A percentile compares a stretch with the other conserved stretches of the same genome.
Evolutionary conservation across 2,329 filamentous ascomycete genomes (phyloP).

Genomic region (Monilinia polystroma): DNA sequence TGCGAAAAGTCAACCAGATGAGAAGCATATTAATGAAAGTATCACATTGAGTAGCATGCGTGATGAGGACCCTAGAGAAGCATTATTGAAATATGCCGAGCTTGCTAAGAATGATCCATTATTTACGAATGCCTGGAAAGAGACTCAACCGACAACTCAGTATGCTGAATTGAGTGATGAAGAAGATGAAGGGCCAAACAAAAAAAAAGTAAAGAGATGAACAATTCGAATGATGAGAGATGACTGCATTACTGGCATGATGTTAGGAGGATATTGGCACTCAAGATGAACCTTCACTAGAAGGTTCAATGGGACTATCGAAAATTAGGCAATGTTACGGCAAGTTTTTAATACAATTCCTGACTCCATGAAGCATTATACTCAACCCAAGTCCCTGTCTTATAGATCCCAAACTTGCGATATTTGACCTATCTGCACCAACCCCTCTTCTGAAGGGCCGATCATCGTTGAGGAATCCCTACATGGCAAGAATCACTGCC

Average conservation of each 20-base stretch:
- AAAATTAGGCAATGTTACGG: conserved; percentile 4
- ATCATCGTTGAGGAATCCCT: not conserved
- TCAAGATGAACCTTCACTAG: not conserved
- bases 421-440: not conserved
- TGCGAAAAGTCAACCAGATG: conserved; percentile 84
- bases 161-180: conserved; percentile 89
- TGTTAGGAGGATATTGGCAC: not conserved
- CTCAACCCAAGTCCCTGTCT: not conserved
- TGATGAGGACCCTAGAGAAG: conserved; percentile 93
- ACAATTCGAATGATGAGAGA: not conserved
- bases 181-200: conserved; percentile 67
- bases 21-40: conserved; percentile 81
- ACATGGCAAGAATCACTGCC: not conserved
- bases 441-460: not conserved
- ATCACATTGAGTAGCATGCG: conserved; percentile 91
- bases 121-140: conserved; percentile 91
- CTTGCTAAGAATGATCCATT: conserved; percentile 89
- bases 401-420: not conserved
- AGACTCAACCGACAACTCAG: conserved; percentile 87
- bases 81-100: conserved; percentile 90
- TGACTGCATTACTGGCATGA: not conserved
- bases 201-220: conserved; percentile 43
- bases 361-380: conserved; percentile 4
- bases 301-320: not conserved
- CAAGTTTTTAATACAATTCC: conserved; percentile 12